Evolutionary conservation across 2,329 filamentous ascomycete genomes (phyloP).

Genomic region (Sarocladium brachiariae): DNA sequence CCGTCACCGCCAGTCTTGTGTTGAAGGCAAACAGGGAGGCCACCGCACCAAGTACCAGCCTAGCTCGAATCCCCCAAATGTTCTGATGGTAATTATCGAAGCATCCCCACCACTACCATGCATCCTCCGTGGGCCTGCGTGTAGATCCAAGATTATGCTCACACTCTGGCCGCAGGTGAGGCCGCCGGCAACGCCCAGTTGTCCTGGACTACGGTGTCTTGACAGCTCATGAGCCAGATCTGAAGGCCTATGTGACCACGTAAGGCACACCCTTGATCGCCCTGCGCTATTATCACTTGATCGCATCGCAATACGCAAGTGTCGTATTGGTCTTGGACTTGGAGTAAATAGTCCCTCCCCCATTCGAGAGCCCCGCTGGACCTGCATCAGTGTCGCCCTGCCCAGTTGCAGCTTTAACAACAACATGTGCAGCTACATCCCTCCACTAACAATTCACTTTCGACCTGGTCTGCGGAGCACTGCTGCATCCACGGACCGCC

Average conservation of each 20-base stretch:
- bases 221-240: not conserved
- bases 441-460: not conserved
- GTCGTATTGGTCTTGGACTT: conserved; percentile 2
- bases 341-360: conserved; percentile 1
- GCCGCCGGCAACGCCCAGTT: not conserved
- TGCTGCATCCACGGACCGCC: not conserved
- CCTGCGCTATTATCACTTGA: conserved; percentile 2
- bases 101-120: not conserved
- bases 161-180: conserved; percentile 1
- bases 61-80: not conserved
- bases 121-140: conserved; percentile 4
- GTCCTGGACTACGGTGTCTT: not conserved
- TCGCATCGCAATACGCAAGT: not conserved
- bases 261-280: not conserved
- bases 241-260: not conserved
- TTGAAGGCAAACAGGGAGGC: not conserved
- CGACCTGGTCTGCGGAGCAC: not conserved
- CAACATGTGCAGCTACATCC: not conserved
- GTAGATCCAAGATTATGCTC: conserved; percentile 7
- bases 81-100: not conserved
- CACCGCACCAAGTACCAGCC: not conserved
- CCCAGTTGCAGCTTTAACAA: conserved; percentile 1
- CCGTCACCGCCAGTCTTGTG: conserved; percentile 3
- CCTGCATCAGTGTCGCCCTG: conserved; percentile 4
- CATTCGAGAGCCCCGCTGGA: conserved; percentile 7